Evolutionary conservation across 768 basidiomycete species (phyloP), one percentile per base, ranked within the genome.

Genomic region (Mrakia frigida): DNA sequence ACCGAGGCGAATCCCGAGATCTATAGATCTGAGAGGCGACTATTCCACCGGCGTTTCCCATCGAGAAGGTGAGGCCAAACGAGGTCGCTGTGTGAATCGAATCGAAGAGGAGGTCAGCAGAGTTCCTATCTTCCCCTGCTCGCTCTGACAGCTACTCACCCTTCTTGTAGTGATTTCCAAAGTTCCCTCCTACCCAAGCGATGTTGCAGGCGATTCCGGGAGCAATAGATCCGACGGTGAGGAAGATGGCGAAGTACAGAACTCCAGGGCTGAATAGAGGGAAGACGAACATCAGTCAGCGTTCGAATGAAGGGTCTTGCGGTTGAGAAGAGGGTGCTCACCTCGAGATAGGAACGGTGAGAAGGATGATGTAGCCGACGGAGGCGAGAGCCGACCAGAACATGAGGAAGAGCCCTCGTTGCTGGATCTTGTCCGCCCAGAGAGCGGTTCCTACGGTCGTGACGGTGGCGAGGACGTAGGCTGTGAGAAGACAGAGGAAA

Each of bases 401-500:
- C 63, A 70, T 72, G 25, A 85, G 80, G 81, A 85, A 84, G 65
- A 81, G 78, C 1, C 83, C 85, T 52, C 86, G 81, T n/a, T 78
- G 35, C 31, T 68, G 78, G 65, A 46, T 31, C 23, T 80, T 76
- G 80, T 86, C 86, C 18, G 81, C 82, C n/a, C 81, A 70, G 60
- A 80, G 81, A 59, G 83, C 84, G 2, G 83, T 83, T n/a, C 76
- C 70, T 76, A 86, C 77, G 16, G 86, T 86, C 53, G 83, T 81
- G 79, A 83, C 77, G 81, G 85, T 85, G 31, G 82, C 84, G 60
- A 85, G 81, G 31, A 84, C 84, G 79, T 85, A 86, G 25, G 86
- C 79, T 80, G 59, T n/a, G 23, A 80, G 0, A 79, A 78, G 5
- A 60, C 0, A 73, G 2, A 60, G 28, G 41, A 6, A 72, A 6